These are phyloP conservation scores for Rhizopogon salebrosus DNA, from an alignment of 768 basidiomycete species.

Conservation along the genomic window DNA sequence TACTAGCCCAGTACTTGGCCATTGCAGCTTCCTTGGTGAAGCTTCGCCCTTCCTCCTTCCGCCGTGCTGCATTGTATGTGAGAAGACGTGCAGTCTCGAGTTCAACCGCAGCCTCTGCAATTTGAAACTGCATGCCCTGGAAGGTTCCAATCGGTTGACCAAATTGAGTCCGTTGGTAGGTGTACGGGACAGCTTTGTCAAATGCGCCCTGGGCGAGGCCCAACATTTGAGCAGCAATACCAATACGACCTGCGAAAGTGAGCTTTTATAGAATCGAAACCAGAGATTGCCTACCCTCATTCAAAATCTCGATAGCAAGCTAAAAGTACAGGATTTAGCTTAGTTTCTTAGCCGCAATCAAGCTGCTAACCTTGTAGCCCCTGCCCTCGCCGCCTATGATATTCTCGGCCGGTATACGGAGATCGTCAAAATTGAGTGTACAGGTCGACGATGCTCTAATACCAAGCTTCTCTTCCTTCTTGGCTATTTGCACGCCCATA, in stretches of 20 bases:
- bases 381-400: constrained; percentile 88
- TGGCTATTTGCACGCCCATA: constrained; percentile 95
- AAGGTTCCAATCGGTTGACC: constrained; percentile 91
- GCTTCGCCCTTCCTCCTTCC: constrained; percentile 82
- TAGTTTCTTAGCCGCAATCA: background rate
- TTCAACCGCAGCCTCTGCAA: constrained; percentile 84
- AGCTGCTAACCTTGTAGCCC: constrained; percentile 70
- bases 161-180: constrained; percentile 92
- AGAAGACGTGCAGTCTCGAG: constrained; percentile 87
- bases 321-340: constrained; percentile 18
- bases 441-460: constrained; percentile 97
- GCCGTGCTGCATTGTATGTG: constrained; percentile 94
- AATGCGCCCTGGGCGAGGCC: constrained; percentile 97
- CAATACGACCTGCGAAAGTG: constrained; percentile 64
- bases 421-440: constrained; percentile 89
- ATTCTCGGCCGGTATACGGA: constrained; percentile 81
- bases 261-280: background rate
- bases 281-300: constrained; percentile 57
- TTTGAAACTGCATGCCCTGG: constrained; percentile 95
- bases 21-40: constrained; percentile 97
- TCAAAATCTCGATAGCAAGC: constrained; percentile 95
- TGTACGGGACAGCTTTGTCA: constrained; percentile 91
- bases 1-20: constrained; percentile 92
- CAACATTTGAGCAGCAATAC: constrained; percentile 98
- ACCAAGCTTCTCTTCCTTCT: constrained; percentile 98